phyloP scores from a whole-genome alignment of 2,329 filamentous ascomycete genomes.

The Periglandula ipomoeae region DNA sequence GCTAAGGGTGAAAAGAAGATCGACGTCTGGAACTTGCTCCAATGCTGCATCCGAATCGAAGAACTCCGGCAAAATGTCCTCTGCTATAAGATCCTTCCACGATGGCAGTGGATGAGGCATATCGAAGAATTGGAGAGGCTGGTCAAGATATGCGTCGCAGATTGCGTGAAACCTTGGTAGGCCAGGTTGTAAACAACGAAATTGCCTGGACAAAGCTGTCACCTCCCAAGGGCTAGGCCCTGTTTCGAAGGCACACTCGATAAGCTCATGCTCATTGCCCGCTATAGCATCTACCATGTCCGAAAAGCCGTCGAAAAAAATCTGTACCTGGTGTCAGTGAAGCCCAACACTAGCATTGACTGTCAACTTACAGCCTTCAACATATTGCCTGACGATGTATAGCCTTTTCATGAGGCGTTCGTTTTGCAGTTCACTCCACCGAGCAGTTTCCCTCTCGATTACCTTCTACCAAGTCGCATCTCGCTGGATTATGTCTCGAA shows the following conservation, averaged over 20 bases:
- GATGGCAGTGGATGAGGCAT: not conserved
- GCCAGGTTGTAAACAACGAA: not conserved
- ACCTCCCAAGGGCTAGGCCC: not conserved
- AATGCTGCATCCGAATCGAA: not conserved
- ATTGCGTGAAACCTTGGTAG: not conserved
- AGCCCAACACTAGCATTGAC: no score
- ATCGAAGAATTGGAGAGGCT: not conserved
- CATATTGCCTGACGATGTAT: no score
- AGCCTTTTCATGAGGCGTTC: no score
- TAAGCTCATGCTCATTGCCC: not conserved
- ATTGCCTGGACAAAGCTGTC: not conserved
- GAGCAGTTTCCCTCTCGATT: not conserved
- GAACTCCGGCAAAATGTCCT: not conserved
- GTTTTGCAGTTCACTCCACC: not conserved
- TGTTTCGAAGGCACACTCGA: not conserved
- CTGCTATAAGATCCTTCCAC: not conserved
- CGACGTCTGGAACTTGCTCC: not conserved
- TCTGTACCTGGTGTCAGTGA: not conserved
- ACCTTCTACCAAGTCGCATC: not conserved
- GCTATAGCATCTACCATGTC: not conserved
- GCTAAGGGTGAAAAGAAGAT: not conserved
- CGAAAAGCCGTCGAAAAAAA: not conserved
- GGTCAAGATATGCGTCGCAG: not conserved
- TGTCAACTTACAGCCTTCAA: not conserved
- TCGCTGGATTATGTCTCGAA: not conserved